Evolutionary conservation across 208 protist genomes (phyloP).

Genomic region (Acanthamoeba lenticulata): DNA sequence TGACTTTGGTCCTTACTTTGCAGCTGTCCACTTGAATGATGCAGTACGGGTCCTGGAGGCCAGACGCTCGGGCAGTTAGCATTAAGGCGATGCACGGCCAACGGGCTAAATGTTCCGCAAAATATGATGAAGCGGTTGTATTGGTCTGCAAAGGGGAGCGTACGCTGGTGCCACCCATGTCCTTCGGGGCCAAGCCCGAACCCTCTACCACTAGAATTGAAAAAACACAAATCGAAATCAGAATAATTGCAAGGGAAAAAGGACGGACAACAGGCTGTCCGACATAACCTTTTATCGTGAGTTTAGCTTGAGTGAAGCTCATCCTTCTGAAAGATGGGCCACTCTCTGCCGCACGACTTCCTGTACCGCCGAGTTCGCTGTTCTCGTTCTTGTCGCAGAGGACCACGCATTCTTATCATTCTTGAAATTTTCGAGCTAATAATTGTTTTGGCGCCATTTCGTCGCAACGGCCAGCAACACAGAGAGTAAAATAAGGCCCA

Average conservation of each 20-base stretch:
- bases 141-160: not conserved
- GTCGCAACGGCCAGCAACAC: too few relatives aligned
- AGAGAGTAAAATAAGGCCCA: too few relatives aligned
- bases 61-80: too few relatives aligned
- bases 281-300: not conserved
- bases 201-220: conserved; percentile 38
- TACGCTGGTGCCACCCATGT: conserved; percentile 50
- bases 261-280: too few relatives aligned
- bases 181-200: not conserved
- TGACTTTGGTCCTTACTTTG: conserved; percentile 45
- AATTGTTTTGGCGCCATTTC: too few relatives aligned
- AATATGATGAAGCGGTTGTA: too few relatives aligned
- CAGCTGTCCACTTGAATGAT: conserved; percentile 13
- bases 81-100: too few relatives aligned
- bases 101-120: too few relatives aligned
- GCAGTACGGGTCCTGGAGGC: conserved; percentile 47
- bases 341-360: not conserved
- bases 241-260: too few relatives aligned
- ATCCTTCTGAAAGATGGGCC: not conserved
- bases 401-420: not conserved
- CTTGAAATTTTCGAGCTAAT: not conserved
- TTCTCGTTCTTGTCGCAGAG: not conserved
- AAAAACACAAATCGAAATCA: too few relatives aligned
- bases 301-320: conserved; percentile 4
- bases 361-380: not conserved